phyloP scores from a whole-genome alignment of 2,329 filamentous ascomycete genomes.

The Sphaerostilbella broomeana region DNA sequence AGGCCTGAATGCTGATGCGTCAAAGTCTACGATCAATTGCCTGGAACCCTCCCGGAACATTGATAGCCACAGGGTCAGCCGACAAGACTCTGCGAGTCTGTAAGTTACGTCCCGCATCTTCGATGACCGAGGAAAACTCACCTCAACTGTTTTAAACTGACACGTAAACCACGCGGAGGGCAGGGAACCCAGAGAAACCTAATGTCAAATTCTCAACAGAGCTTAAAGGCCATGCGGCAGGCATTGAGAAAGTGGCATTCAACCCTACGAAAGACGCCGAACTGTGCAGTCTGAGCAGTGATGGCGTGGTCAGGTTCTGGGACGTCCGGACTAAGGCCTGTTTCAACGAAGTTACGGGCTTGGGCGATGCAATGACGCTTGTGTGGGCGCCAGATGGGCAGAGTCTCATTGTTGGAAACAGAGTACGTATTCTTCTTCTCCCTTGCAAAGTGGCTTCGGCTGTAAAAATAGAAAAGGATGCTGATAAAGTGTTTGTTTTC shows the following conservation, averaged over 20 bases:
- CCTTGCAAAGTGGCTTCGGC: too few species aligned
- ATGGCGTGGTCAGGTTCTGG: conserved; percentile 73
- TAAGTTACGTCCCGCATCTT: too few species aligned
- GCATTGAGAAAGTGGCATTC: conserved; percentile 71
- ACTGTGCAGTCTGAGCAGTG: conserved; percentile 65
- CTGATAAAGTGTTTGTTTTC: too few species aligned
- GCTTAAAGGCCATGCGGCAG: conserved; percentile 58
- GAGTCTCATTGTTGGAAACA: conserved; percentile 65
- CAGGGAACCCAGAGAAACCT: conserved; percentile 69
- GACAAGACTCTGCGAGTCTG: conserved; percentile 69
- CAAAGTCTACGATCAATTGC: conserved; percentile 68
- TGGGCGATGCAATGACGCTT: conserved; percentile 63
- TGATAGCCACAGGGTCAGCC: conserved; percentile 74
- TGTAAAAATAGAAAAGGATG: too few species aligned
- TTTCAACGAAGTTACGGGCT: conserved; percentile 60
- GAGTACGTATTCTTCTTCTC: conserved; percentile 44
- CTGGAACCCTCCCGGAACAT: conserved; percentile 80
- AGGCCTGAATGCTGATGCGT: conserved; percentile 12
- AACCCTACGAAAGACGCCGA: conserved; percentile 72
- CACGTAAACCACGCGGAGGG: neutral
- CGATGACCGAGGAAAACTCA: too few species aligned
- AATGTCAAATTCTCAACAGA: conserved; percentile 70
- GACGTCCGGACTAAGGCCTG: conserved; percentile 68
- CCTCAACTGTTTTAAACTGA: neutral
- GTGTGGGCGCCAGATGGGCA: conserved; percentile 68